phyloP scores from a whole-genome alignment of 352 stramenopile genomes.

The Globisporangium okanoganense region DNA sequence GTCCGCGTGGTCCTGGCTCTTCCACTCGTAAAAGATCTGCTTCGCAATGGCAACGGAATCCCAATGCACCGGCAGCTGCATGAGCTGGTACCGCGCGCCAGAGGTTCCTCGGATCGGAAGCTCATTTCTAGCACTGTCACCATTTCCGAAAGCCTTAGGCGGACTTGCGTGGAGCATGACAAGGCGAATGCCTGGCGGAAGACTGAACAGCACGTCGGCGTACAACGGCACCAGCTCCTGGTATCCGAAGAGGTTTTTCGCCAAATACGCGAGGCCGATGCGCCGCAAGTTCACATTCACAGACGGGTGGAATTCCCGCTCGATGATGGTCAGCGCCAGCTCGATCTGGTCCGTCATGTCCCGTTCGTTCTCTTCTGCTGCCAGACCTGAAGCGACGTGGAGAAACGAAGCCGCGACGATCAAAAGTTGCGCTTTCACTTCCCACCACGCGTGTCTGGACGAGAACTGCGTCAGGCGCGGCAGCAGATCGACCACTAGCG shows the following conservation, averaged over 20 bases:
- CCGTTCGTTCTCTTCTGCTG: conserved; percentile 10
- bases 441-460: conserved; percentile 68
- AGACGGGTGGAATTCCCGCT: conserved; percentile 66
- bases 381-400: conserved; percentile 17
- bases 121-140: conserved; percentile 15
- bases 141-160: neutral
- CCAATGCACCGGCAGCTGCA: conserved; percentile 44
- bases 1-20: conserved; percentile 27
- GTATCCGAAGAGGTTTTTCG: conserved; percentile 53
- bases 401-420: conserved; percentile 65
- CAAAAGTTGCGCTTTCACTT: conserved; percentile 79
- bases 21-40: conserved; percentile 70
- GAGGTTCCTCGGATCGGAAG: conserved; percentile 56
- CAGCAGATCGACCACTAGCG: conserved; percentile 52
- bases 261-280: conserved; percentile 51
- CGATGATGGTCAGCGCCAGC: conserved; percentile 59
- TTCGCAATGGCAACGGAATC: conserved; percentile 66
- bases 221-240: conserved; percentile 78
- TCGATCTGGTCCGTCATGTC: conserved; percentile 73
- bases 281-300: conserved; percentile 56
- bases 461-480: conserved; percentile 65
- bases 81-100: conserved; percentile 44
- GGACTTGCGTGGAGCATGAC: conserved; percentile 26
- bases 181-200: conserved; percentile 37
- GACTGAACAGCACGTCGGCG: conserved; percentile 66